Conservation (phyloP, 2,329 filamentous ascomycete species). For the Fusarium concolor region DNA sequence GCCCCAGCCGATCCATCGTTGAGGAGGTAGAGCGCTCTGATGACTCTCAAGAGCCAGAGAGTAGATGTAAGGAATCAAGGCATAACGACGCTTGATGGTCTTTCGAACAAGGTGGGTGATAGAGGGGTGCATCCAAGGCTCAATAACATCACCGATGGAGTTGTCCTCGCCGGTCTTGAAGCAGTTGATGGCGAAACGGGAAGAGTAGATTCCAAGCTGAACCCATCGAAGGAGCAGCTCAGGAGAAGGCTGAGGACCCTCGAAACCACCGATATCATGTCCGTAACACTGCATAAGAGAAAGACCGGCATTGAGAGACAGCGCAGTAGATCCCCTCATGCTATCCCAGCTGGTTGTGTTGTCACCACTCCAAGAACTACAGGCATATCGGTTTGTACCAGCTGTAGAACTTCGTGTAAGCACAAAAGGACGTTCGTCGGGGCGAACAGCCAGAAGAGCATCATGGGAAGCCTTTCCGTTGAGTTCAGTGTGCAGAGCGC, state of each 20-base stretch:
- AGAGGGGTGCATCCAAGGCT: conserved; percentile 81
- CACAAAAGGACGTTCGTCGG: conserved; percentile 72
- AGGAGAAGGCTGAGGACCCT: conserved; percentile 77
- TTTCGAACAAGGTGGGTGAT: conserved; percentile 71
- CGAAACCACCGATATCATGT: conserved; percentile 81
- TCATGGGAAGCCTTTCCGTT: conserved; percentile 79
- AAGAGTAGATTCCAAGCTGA: conserved; percentile 76
- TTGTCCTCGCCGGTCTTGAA: conserved; percentile 79
- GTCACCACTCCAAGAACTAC: conserved; percentile 80
- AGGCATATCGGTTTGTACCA: conserved; percentile 76
- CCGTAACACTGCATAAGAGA: conserved; percentile 77
- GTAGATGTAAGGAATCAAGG: conserved; percentile 78
- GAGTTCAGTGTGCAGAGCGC: conserved; percentile 75
- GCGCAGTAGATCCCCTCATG: conserved; percentile 77
- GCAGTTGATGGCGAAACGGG: conserved; percentile 81
- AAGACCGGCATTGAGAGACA: conserved; percentile 75
- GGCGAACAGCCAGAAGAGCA: conserved; percentile 68
- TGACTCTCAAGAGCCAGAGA: conserved; percentile 73
- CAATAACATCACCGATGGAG: conserved; percentile 76
- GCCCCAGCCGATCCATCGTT: conserved; percentile 80
- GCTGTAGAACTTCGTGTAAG: conserved; percentile 77
- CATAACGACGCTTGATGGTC: conserved; percentile 77
- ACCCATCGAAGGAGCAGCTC: conserved; percentile 80
- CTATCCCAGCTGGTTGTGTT: conserved; percentile 79
- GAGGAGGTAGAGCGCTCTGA: conserved; percentile 69